Evolutionary conservation across 345 rosid genomes (phyloP), one percentile per base, ranked within the genome.

Genomic region (Salix dunnii): DNA sequence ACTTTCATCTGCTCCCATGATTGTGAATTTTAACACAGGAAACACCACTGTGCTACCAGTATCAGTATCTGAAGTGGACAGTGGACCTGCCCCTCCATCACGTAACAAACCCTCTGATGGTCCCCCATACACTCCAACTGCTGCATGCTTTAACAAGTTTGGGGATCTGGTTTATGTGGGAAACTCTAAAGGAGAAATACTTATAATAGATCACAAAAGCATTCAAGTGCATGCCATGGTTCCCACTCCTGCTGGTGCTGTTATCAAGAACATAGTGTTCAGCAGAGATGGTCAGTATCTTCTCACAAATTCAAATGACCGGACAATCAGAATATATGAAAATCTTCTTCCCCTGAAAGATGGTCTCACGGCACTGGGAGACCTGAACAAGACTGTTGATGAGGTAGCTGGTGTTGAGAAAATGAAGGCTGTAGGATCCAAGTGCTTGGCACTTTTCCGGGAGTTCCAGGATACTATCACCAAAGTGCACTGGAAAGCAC

Each of bases 391-490:
- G 80, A 78, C 79, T 55, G 64, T 80, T 33, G 89, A 86, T 60
- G 98, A 80, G 82, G 65, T 72, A 69, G 92, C 89, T 80, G 82
- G 79, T 82, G 76, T 84, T 76, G 99, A 96, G 86, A 92, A 89
- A 75, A 27, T 93, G 83, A 93, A 92, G 85, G 78, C 78, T 72
- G 88, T 90, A 81, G 99, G 99, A 68, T 86, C 90, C 23, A 91
- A 90, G 81, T 92, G 97, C 85, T 84, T 96, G 58, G 83, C 86
- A 79, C 94, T 93, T 78, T 89, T 88, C 84, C 93, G 94, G 68
- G 99, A 96, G 78, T 91, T 96, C 85, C 98, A 96, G 82, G 99
- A 96, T 87, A 84, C 91, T n/a, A 89, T 96, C 79, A 96, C 97
- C 48, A 96, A 87, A 84, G 86, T 92, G 88, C 99, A 92, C 73